Conservation (phyloP, 208 protist genomes). For the Tritrichomonas musculus region DNA sequence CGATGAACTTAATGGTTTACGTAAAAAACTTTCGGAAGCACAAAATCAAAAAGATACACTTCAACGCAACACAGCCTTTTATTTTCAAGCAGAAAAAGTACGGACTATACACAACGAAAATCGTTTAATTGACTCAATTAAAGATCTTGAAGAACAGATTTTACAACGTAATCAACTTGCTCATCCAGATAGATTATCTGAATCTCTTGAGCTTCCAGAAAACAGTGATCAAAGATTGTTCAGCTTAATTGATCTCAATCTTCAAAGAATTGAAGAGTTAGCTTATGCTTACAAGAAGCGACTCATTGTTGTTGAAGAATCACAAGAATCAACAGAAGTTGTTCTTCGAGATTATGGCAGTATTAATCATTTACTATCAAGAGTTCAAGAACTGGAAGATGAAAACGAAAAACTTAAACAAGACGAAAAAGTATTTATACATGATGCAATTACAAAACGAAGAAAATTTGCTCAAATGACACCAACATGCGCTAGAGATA, state of each 20-base stretch:
- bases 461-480: constrained; percentile 1
- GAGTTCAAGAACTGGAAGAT: not conserved
- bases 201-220: not conserved
- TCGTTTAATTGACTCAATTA: not conserved
- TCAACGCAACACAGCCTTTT: not conserved
- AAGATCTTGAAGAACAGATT: not conserved
- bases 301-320: not conserved
- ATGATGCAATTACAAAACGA: not conserved
- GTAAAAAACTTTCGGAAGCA: not conserved
- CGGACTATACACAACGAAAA: not conserved
- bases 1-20: not conserved
- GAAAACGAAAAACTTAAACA: not conserved
- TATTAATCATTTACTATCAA: not conserved
- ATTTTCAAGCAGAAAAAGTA: not conserved
- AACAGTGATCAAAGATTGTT: not conserved
- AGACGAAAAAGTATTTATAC: not conserved
- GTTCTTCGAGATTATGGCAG: not conserved
- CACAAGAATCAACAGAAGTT: not conserved
- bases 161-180: not conserved
- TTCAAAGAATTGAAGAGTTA: not conserved
- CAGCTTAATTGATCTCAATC: not conserved
- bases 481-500: not conserved
- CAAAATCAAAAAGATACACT: not conserved
- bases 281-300: constrained; percentile 29
- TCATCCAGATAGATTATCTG: not conserved